These are phyloP conservation scores for Euphorbia pulcherrima DNA, from an alignment of 345 rosid species.

Conservation along the genomic window DNA sequence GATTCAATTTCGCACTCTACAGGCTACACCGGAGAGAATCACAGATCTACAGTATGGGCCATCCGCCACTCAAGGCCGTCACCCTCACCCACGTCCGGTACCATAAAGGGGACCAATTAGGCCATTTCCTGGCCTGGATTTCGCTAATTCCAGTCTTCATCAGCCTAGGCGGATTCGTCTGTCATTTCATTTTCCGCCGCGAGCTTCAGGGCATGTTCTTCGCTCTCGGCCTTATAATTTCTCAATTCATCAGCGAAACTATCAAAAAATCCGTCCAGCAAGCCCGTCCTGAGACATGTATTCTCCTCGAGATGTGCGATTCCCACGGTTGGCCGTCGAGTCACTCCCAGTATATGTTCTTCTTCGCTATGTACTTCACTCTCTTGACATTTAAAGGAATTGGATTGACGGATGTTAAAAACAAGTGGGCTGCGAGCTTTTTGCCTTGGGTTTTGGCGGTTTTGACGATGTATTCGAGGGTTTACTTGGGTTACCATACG, in stretches of 20 bases:
- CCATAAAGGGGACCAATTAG: constrained; percentile 64
- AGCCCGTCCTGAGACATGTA: constrained; percentile 84
- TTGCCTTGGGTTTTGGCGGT: constrained; percentile 64
- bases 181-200: constrained; percentile 89
- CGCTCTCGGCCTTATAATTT: constrained; percentile 69
- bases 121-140: constrained; percentile 87
- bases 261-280: constrained; percentile 71
- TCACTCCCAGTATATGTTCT: constrained; percentile 88
- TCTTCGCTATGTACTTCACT: constrained; percentile 62
- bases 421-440: constrained; percentile 39
- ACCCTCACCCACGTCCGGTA: constrained; percentile 87
- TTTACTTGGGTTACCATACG: constrained; percentile 85
- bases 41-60: background rate
- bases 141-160: constrained; percentile 89
- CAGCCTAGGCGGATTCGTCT: constrained; percentile 77
- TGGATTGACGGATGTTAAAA: constrained; percentile 48
- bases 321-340: constrained; percentile 99
- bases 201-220: constrained; percentile 89
- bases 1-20: background rate
- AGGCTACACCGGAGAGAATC: background rate
- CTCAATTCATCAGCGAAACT: constrained; percentile 73
- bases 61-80: constrained; percentile 55
- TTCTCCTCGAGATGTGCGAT: constrained; percentile 81
- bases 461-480: constrained; percentile 86
- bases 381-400: constrained; percentile 57